Percentiles rank a stretch among this genome's conserved stretches.
These are phyloP conservation scores for Oryza longistaminata DNA, from an alignment of 176 grass and related monocot species.

Conservation along the genomic window DNA sequence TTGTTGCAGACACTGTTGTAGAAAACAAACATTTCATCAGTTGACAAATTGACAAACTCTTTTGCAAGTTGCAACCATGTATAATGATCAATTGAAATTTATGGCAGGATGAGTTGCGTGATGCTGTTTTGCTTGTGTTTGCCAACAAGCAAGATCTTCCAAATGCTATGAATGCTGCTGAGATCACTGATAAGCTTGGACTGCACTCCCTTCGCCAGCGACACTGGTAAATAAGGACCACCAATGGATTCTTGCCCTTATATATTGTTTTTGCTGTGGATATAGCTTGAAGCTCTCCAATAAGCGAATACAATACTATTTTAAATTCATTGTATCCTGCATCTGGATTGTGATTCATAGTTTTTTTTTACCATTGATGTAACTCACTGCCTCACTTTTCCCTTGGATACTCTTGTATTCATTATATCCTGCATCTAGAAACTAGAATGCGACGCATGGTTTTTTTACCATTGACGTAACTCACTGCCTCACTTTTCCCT, in stretches of 20 bases:
- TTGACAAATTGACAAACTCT: not conserved
- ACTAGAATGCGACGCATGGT: not conserved
- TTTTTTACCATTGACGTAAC: not conserved
- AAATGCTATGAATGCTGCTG: slow-evolving; percentile 43
- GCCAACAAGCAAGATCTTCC: slow-evolving; percentile 45
- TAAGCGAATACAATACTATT: not conserved
- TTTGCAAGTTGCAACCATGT: not conserved
- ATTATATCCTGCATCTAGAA: not conserved
- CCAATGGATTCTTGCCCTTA: not conserved
- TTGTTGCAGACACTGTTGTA: not conserved
- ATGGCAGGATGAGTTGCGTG: slow-evolving; percentile 34
- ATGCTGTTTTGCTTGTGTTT: slow-evolving; percentile 35
- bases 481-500: not conserved
- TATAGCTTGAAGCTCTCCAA: not conserved
- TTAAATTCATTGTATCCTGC: not conserved
- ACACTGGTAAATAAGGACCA: slow-evolving; percentile 28
- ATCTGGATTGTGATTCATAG: not conserved
- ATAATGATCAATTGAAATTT: slow-evolving; percentile 16
- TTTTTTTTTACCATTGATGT: not conserved
- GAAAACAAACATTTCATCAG: not conserved
- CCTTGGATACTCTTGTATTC: not conserved
- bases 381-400: not conserved
- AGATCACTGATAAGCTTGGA: slow-evolving; percentile 44
- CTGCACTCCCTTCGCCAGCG: slow-evolving; percentile 35
- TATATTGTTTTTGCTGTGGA: not conserved